Percentiles rank a stretch among this genome's conserved stretches.
phyloP scores from a whole-genome alignment of 139 green algal genomes.

The Prasinococcaceae sp. region DNA sequence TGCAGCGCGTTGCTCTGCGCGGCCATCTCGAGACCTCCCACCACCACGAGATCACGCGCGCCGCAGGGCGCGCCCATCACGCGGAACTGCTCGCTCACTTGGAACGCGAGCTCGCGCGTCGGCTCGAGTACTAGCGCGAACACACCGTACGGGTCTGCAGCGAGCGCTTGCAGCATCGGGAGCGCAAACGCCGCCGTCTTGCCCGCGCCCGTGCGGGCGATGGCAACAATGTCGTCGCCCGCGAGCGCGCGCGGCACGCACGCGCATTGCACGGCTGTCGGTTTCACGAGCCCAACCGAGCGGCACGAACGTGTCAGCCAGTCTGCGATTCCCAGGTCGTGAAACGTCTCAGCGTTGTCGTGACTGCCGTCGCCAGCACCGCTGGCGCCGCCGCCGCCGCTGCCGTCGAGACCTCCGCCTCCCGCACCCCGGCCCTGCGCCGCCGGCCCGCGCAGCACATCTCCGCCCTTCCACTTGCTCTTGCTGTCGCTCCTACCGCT shows the following conservation, averaged over 20 bases:
- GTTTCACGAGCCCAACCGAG: slow-evolving; percentile 14
- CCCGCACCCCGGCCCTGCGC: no score
- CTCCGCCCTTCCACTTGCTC: no score
- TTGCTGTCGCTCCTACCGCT: no score
- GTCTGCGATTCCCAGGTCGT: slow-evolving; percentile 11
- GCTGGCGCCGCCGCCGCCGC: no score
- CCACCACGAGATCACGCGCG: slow-evolving; percentile 48
- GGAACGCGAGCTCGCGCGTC: slow-evolving; percentile 89
- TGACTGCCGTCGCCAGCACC: no score
- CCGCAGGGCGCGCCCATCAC: slow-evolving; percentile 47
- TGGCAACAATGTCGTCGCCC: slow-evolving; percentile 71
- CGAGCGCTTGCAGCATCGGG: slow-evolving; percentile 79
- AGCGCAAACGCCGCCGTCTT: slow-evolving; percentile 96
- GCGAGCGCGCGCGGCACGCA: slow-evolving; percentile 65
- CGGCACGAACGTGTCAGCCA: slow-evolving; percentile 14
- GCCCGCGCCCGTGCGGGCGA: slow-evolving; percentile 83
- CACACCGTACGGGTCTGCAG: slow-evolving; percentile 77
- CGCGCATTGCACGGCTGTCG: slow-evolving; percentile 17
- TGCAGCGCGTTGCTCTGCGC: slow-evolving; percentile 55
- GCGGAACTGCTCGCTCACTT: slow-evolving; percentile 84
- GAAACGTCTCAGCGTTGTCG: no score
- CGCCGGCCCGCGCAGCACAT: no score
- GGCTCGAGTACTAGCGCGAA: slow-evolving; percentile 82
- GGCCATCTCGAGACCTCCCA: slow-evolving; percentile 79
- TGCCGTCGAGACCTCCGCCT: no score